phyloP scores from a whole-genome alignment of 2,329 filamentous ascomycete genomes.

The Fusarium cicatricum region DNA sequence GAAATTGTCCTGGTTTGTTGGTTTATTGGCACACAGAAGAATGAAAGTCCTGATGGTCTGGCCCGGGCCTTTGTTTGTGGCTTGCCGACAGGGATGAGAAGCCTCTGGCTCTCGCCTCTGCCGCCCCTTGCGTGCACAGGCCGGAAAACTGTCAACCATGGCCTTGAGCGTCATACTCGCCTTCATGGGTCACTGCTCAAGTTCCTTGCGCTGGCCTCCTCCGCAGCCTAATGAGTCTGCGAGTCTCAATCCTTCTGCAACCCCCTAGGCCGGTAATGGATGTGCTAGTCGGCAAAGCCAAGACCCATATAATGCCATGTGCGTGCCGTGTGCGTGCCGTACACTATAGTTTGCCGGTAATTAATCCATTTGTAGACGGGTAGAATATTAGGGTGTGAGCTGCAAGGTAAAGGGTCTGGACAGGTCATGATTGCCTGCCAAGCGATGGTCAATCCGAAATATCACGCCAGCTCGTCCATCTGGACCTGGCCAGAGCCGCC shows the following conservation, averaged over 20 bases:
- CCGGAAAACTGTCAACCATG: conserved; percentile 7
- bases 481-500: conserved; percentile 13
- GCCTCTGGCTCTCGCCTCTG: conserved; percentile 10
- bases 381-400: conserved; percentile 10
- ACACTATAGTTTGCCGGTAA: conserved; percentile 7
- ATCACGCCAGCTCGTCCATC: conserved; percentile 24
- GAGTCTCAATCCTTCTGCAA: too few relatives aligned
- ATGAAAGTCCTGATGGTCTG: conserved; percentile 24
- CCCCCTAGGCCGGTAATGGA: too few relatives aligned
- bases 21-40: conserved; percentile 24
- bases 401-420: conserved; percentile 6
- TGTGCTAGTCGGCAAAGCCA: not conserved
- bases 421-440: conserved; percentile 9
- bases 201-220: not conserved
- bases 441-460: conserved; percentile 8
- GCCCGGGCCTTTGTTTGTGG: conserved; percentile 25
- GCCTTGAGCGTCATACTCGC: not conserved
- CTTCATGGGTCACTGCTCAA: not conserved
- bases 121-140: conserved; percentile 2
- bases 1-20: conserved; percentile 14
- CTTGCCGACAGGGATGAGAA: conserved; percentile 25
- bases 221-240: too few relatives aligned
- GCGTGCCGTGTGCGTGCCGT: not conserved
- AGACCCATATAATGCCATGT: conserved; percentile 5
- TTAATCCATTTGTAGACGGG: conserved; percentile 15